A percentile compares a stretch with the other conserved stretches of the same genome.
Evolutionary conservation across 208 protist species (phyloP).

Genomic region (Acanthamoeba castellanii): DNA sequence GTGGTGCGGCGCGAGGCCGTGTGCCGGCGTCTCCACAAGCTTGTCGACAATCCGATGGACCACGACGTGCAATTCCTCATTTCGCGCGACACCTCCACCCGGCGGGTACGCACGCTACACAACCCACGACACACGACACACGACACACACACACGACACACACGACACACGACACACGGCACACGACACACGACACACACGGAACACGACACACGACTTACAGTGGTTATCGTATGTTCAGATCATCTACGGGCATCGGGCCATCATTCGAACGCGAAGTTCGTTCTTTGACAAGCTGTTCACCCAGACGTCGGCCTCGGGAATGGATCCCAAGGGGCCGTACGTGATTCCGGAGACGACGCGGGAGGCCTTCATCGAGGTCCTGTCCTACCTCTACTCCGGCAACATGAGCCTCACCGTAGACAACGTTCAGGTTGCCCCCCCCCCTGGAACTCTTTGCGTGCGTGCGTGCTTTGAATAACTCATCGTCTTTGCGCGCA

Average conservation of each 20-base stretch:
- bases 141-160: too few species aligned
- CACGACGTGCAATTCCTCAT: constrained; percentile 35
- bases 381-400: constrained; percentile 33
- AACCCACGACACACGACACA: neutral
- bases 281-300: constrained; percentile 9
- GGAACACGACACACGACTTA: too few species aligned
- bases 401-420: neutral
- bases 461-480: neutral
- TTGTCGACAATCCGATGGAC: constrained; percentile 20
- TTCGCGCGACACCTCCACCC: neutral
- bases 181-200: neutral
- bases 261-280: neutral
- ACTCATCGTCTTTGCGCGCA: neutral
- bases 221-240: neutral
- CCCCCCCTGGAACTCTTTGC: neutral
- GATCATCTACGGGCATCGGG: constrained; percentile 9
- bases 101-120: neutral
- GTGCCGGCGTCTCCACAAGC: neutral
- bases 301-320: neutral
- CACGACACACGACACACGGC: neutral
- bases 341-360: constrained; percentile 18
- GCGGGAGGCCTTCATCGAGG: constrained; percentile 11
- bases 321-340: constrained; percentile 43
- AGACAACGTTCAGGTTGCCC: constrained; percentile 7
- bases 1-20: constrained; percentile 14